Evolutionary conservation across 2,329 filamentous ascomycete species (phyloP).

Genomic region (Aspergillus nomiae): DNA sequence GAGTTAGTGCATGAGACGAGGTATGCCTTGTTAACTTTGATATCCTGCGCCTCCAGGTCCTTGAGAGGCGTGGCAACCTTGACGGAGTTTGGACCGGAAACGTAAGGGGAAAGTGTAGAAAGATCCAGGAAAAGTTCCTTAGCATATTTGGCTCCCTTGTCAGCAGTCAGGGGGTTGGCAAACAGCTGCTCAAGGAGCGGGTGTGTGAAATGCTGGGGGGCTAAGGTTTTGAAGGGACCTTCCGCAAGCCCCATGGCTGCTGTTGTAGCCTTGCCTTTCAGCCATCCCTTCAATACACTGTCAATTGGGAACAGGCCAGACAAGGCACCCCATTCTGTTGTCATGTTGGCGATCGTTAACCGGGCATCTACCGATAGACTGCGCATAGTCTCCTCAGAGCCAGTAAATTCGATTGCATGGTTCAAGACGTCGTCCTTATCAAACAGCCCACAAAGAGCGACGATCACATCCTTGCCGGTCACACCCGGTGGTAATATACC

Average conservation of each 20-base stretch:
- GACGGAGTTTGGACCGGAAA: slow-evolving; percentile 87
- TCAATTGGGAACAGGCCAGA: slow-evolving; percentile 82
- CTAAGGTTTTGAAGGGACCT: slow-evolving; percentile 48
- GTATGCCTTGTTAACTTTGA: slow-evolving; percentile 81
- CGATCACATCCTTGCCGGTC: slow-evolving; percentile 91
- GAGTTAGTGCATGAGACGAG: slow-evolving; percentile 90
- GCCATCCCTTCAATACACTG: slow-evolving; percentile 68
- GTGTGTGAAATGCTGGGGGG: slow-evolving; percentile 68
- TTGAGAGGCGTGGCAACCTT: slow-evolving; percentile 79
- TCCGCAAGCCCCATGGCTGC: slow-evolving; percentile 62
- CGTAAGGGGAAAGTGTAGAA: slow-evolving; percentile 78
- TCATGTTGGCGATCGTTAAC: slow-evolving; percentile 74
- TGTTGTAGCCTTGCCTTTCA: slow-evolving; percentile 73
- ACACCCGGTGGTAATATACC: slow-evolving; percentile 77
- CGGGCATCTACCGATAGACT: slow-evolving; percentile 73
- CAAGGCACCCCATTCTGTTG: slow-evolving; percentile 77
- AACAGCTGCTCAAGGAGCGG: slow-evolving; percentile 72
- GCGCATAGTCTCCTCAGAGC: slow-evolving; percentile 73
- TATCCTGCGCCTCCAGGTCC: slow-evolving; percentile 72
- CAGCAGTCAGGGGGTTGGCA: slow-evolving; percentile 66
- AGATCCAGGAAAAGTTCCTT: slow-evolving; percentile 83
- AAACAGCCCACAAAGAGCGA: slow-evolving; percentile 84
- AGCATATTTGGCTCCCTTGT: slow-evolving; percentile 76
- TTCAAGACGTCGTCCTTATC: slow-evolving; percentile 87
- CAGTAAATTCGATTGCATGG: slow-evolving; percentile 85